Evolutionary conservation across 805 yeast species (phyloP).

Genomic region (Ogataea minuta): DNA sequence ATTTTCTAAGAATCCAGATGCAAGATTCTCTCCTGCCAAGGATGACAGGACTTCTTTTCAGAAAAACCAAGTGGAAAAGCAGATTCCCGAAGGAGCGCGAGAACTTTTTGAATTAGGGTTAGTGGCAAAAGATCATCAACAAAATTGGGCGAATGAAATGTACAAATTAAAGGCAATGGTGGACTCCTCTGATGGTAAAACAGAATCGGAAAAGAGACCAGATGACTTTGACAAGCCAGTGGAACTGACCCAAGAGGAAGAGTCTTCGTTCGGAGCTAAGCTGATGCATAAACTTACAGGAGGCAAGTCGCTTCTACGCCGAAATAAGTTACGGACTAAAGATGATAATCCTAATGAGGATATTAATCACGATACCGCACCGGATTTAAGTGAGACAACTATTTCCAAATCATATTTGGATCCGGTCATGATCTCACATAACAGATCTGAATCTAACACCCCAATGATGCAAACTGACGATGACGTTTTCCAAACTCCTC

Average conservation of each 20-base stretch:
- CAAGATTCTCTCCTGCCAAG: slow-evolving; percentile 81
- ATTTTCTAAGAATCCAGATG: slow-evolving; percentile 82
- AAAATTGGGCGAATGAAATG: slow-evolving; percentile 71
- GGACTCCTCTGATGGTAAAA: slow-evolving; percentile 25
- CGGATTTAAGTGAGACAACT: neutral
- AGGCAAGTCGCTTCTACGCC: slow-evolving; percentile 37
- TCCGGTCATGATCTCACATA: slow-evolving; percentile 9
- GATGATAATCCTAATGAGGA: slow-evolving; percentile 4
- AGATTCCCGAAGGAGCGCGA: slow-evolving; percentile 34
- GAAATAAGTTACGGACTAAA: slow-evolving; percentile 18
- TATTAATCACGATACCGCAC: neutral
- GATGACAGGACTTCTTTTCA: slow-evolving; percentile 94
- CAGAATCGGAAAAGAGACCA: slow-evolving; percentile 16
- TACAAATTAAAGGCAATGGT: slow-evolving; percentile 42
- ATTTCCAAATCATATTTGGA: slow-evolving; percentile 3
- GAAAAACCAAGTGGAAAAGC: slow-evolving; percentile 25
- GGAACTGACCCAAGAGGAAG: slow-evolving; percentile 35
- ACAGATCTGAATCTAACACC: slow-evolving; percentile 21
- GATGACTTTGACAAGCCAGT: slow-evolving; percentile 27
- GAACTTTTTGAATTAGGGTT: slow-evolving; percentile 73
- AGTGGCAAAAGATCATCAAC: slow-evolving; percentile 80
- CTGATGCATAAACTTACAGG: slow-evolving; percentile 43
- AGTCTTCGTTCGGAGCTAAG: slow-evolving; percentile 39
- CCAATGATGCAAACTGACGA: slow-evolving; percentile 16
- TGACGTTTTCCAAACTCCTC: slow-evolving; percentile 8